Conservation (phyloP, 768 basidiomycete species). For the Tricholoma sp. region DNA sequence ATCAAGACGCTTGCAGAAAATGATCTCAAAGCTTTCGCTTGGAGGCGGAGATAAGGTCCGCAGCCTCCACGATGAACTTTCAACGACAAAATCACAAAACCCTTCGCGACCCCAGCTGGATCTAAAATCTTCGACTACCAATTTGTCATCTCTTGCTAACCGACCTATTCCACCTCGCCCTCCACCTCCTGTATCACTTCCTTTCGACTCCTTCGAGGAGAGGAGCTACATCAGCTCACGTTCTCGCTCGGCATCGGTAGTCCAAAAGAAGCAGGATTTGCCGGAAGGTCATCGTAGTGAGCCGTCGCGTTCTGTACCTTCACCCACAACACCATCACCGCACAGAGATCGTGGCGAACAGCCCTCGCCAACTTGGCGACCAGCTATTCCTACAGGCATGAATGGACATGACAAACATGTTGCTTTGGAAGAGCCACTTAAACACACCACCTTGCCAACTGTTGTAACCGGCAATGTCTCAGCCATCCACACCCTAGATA, state of each 20-base stretch:
- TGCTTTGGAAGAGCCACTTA: constrained; percentile 1
- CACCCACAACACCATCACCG: too few species aligned
- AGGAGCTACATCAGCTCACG: constrained; percentile 19
- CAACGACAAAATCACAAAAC: constrained; percentile 9
- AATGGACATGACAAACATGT: constrained; percentile 7
- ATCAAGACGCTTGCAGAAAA: constrained; percentile 64
- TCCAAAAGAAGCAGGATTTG: constrained; percentile 22
- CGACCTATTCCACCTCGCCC: constrained; percentile 58
- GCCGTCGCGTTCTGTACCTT: neutral
- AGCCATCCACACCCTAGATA: neutral
- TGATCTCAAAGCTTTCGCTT: constrained; percentile 75
- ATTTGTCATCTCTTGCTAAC: constrained; percentile 49
- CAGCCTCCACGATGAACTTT: constrained; percentile 15
- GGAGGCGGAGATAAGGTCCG: constrained; percentile 36
- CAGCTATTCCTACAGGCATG: neutral
- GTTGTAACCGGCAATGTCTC: neutral
- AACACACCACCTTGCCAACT: neutral
- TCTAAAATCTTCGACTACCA: constrained; percentile 31
- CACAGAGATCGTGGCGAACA: constrained; percentile 6
- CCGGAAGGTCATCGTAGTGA: neutral
- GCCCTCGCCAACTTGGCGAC: constrained; percentile 3
- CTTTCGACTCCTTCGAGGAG: constrained; percentile 38
- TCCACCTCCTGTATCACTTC: constrained; percentile 40
- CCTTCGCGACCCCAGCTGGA: constrained; percentile 17
- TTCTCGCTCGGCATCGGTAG: constrained; percentile 22